Evolutionary conservation across 225 moss, liverwort and hornwort species (phyloP).

Genomic region (Polytrichum formosum): DNA sequence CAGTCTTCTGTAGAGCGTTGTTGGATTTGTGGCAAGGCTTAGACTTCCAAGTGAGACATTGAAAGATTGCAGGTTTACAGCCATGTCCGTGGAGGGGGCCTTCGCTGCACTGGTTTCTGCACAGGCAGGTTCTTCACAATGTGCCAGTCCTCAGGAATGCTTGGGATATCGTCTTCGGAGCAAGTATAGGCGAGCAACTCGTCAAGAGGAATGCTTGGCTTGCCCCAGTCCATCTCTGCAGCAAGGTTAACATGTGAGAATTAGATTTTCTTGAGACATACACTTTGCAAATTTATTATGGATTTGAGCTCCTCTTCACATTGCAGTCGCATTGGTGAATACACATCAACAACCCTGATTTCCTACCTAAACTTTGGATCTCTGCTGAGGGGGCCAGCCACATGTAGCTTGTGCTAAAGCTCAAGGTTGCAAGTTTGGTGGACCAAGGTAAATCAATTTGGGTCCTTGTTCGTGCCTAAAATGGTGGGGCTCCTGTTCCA

Average conservation of each 20-base stretch:
- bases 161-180: slow-evolving; percentile 41
- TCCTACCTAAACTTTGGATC: too few species aligned
- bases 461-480: too few species aligned
- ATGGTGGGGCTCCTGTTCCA: too few species aligned
- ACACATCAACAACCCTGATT: not conserved
- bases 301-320: too few species aligned
- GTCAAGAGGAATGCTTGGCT: slow-evolving; percentile 30
- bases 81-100: slow-evolving; percentile 39
- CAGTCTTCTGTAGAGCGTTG: not conserved
- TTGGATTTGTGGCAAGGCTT: not conserved
- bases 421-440: too few species aligned
- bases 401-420: too few species aligned
- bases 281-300: too few species aligned
- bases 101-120: slow-evolving; percentile 29
- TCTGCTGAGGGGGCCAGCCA: too few species aligned
- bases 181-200: slow-evolving; percentile 38
- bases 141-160: slow-evolving; percentile 48
- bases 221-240: slow-evolving; percentile 53
- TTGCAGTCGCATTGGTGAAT: not conserved
- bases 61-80: slow-evolving; percentile 18
- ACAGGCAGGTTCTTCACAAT: slow-evolving; percentile 42
- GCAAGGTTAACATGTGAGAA: not conserved
- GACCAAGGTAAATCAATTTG: too few species aligned
- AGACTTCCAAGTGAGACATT: not conserved
- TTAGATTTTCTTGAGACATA: too few species aligned